phyloP scores from a whole-genome alignment of 495 filamentous ascomycete species.

The Talaromyces adpressus region DNA sequence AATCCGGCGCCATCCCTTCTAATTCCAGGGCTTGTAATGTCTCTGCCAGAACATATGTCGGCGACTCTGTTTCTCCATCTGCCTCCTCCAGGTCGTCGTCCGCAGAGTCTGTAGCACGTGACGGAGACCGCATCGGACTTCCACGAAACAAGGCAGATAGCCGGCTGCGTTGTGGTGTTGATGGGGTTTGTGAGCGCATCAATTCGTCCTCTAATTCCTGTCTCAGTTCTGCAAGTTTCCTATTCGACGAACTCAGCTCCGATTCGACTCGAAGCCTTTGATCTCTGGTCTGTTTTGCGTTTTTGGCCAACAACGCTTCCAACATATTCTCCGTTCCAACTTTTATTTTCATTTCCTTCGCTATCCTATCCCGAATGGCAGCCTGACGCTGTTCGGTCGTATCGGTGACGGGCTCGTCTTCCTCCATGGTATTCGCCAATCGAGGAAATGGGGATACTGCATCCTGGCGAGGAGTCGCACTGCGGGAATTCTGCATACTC shows the following conservation, averaged over 20 bases:
- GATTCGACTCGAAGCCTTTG: conserved; percentile 81
- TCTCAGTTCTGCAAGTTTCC: conserved; percentile 76
- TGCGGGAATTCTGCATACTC: conserved; percentile 60
- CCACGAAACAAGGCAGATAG: conserved; percentile 63
- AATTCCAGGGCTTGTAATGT: conserved; percentile 80
- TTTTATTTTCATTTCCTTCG: conserved; percentile 95
- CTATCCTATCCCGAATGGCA: conserved; percentile 70
- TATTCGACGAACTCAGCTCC: conserved; percentile 86
- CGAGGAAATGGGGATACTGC: conserved; percentile 36
- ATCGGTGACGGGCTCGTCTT: conserved; percentile 35
- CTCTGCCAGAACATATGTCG: conserved; percentile 83
- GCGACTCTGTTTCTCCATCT: conserved; percentile 71
- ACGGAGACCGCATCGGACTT: conserved; percentile 58
- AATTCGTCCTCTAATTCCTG: conserved; percentile 71
- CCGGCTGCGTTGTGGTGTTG: conserved; percentile 59
- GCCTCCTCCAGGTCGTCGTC: conserved; percentile 34
- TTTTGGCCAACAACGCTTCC: conserved; percentile 90
- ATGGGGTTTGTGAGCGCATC: conserved; percentile 54
- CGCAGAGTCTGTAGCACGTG: conserved; percentile 39
- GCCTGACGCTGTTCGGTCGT: conserved; percentile 69
- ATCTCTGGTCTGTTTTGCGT: conserved; percentile 89
- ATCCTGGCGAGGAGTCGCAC: conserved; percentile 62
- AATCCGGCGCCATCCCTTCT: conserved; percentile 81
- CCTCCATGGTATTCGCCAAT: conserved; percentile 57
- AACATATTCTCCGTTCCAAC: conserved; percentile 95